phyloP scores from a whole-genome alignment of 1,284 basidiomycete species.

The Apiotrichum veenhuisii region DNA sequence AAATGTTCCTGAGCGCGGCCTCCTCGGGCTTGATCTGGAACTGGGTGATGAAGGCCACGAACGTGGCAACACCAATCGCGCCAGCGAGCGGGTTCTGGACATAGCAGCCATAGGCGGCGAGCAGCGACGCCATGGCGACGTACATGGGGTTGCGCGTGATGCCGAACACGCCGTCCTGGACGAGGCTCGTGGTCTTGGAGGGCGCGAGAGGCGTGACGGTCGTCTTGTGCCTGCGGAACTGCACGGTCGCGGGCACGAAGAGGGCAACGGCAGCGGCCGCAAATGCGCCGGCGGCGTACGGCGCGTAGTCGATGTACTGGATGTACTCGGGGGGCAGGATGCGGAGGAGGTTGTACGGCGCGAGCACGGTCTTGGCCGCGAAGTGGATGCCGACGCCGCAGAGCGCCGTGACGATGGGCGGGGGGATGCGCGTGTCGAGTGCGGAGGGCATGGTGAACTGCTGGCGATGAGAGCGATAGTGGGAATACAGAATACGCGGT shows the following conservation, averaged over 20 bases:
- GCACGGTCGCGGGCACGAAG: neutral
- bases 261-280: neutral
- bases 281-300: neutral
- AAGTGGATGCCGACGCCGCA: too few relatives aligned
- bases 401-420: too few relatives aligned
- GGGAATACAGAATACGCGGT: too few relatives aligned
- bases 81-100: too few relatives aligned
- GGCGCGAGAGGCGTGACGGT: neutral
- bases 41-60: conserved; percentile 1
- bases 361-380: too few relatives aligned
- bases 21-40: conserved; percentile 8
- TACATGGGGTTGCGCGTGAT: conserved; percentile 5
- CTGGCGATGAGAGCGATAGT: too few relatives aligned
- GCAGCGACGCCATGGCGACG: neutral
- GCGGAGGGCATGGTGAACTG: too few relatives aligned
- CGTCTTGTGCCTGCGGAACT: conserved; percentile 1
- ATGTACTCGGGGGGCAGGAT: neutral
- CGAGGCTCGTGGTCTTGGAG: neutral
- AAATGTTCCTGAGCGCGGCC: neutral
- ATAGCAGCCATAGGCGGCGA: neutral
- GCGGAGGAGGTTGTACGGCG: too few relatives aligned
- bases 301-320: neutral
- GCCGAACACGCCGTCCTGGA: neutral
- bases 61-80: neutral
- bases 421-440: too few relatives aligned